Conservation (phyloP, 1,284 basidiomycete species). For the Fomitopsis palustris region DNA sequence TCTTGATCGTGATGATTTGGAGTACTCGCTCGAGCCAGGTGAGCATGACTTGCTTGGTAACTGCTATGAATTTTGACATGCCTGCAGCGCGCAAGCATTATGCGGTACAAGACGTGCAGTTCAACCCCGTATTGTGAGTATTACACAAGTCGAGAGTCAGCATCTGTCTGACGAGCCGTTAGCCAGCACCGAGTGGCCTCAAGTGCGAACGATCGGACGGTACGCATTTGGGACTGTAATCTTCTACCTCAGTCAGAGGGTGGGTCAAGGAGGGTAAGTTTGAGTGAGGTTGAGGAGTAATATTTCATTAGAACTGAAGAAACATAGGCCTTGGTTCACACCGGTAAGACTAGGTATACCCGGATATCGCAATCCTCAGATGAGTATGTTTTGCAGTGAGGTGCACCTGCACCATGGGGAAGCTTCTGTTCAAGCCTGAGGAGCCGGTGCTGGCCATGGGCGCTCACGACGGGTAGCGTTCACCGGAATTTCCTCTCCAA, state of each 20-base stretch:
- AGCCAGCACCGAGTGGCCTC: constrained; percentile 21
- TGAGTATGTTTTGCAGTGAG: background rate
- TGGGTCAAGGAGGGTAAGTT: too few species aligned
- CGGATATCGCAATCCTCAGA: background rate
- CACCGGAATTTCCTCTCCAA: background rate
- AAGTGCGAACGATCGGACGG: constrained; percentile 16
- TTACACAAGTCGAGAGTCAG: background rate
- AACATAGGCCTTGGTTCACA: background rate
- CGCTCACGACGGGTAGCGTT: constrained; percentile 19
- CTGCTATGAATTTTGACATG: background rate
- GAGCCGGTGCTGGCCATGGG: constrained; percentile 15
- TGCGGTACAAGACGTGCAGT: constrained; percentile 21
- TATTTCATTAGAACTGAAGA: background rate
- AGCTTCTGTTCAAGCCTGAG: constrained; percentile 18
- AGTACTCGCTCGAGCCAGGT: background rate
- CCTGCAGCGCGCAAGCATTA: constrained; percentile 5
- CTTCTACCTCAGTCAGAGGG: background rate
- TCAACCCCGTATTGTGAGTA: constrained; percentile 21
- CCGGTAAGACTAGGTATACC: constrained; percentile 1
- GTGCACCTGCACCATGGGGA: constrained; percentile 6
- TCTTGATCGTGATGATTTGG: background rate
- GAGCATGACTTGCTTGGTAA: background rate
- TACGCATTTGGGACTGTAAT: constrained; percentile 20
- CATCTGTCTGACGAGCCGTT: too few species aligned
- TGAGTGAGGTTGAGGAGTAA: background rate